Percentiles rank a stretch among this genome's conserved stretches.
Evolutionary conservation across 371 early-diverging fungal species (phyloP).

Genomic region (Gilbertella persicaria): DNA sequence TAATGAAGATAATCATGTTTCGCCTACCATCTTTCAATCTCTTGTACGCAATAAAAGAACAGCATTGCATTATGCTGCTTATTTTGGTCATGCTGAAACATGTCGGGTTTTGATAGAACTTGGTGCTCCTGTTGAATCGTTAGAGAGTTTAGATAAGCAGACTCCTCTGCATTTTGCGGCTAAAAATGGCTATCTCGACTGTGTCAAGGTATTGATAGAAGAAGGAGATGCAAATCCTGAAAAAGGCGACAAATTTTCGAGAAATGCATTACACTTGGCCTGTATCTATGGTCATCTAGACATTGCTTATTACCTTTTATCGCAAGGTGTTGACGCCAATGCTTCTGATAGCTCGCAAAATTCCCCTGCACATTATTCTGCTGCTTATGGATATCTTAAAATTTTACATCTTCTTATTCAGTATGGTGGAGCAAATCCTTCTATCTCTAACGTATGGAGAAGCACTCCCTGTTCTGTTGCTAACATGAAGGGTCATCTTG

Average conservation of each 20-base stretch:
- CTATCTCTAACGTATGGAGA: constrained; percentile 56
- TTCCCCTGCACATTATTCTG: constrained; percentile 57
- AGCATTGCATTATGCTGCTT: constrained; percentile 60
- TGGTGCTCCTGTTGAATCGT: constrained; percentile 45
- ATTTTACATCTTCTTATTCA: constrained; percentile 46
- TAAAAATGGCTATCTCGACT: constrained; percentile 49
- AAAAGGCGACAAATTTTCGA: constrained; percentile 44
- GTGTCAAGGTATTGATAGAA: constrained; percentile 47
- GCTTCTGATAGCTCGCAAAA: constrained; percentile 55
- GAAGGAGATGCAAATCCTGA: constrained; percentile 50
- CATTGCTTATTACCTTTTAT: constrained; percentile 39
- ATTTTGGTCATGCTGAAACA: constrained; percentile 50
- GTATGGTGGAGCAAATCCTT: constrained; percentile 46
- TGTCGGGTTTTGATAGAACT: constrained; percentile 44
- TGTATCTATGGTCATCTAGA: constrained; percentile 51
- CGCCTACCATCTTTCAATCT: constrained; percentile 32
- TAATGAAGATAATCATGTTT: not conserved
- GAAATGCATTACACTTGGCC: constrained; percentile 55
- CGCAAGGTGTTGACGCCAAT: constrained; percentile 50
- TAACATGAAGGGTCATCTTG: constrained; percentile 59
- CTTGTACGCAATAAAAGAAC: constrained; percentile 45
- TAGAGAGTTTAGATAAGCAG: constrained; percentile 43
- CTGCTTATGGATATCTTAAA: constrained; percentile 54
- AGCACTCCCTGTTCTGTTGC: constrained; percentile 60
- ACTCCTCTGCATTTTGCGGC: constrained; percentile 56